Conservation (phyloP, 2,329 filamentous ascomycete species). For the Venturia asperata region DNA sequence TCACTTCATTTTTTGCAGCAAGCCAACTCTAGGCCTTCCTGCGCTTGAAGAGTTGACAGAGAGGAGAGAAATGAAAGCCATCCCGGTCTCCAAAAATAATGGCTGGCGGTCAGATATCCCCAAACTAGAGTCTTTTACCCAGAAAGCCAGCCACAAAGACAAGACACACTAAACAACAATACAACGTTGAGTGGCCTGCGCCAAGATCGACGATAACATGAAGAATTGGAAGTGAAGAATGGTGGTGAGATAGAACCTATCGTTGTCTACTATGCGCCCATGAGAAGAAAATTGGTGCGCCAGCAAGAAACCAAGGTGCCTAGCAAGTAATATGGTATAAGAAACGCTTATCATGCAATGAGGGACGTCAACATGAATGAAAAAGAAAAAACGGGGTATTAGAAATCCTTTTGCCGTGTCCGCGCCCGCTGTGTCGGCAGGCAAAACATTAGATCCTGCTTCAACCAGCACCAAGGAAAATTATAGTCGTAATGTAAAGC, state of each 20-base stretch:
- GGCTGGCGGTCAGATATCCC: not conserved
- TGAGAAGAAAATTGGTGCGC: not conserved
- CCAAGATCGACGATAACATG: not conserved
- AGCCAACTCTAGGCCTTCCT: constrained; percentile 5
- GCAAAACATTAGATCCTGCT: constrained; percentile 9
- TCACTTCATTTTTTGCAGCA: constrained; percentile 11
- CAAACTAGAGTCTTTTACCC: not conserved
- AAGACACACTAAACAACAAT: constrained; percentile 4
- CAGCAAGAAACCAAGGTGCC: not conserved
- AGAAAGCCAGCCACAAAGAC: constrained; percentile 3
- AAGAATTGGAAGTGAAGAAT: not conserved
- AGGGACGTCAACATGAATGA: not conserved
- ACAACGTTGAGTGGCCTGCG: not conserved
- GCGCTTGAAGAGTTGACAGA: not conserved
- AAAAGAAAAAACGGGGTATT: not conserved
- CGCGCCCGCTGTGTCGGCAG: not conserved
- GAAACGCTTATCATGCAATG: constrained; percentile 13
- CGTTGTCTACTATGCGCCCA: not conserved
- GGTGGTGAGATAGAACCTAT: not conserved
- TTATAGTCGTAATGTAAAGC: not conserved
- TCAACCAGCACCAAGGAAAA: not conserved
- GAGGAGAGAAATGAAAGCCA: not conserved
- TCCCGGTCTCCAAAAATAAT: too few relatives aligned
- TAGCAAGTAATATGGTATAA: constrained; percentile 2
- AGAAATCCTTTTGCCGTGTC: not conserved